phyloP scores from a whole-genome alignment of 2,329 filamentous ascomycete genomes.

The Leptographium galeiforme region DNA sequence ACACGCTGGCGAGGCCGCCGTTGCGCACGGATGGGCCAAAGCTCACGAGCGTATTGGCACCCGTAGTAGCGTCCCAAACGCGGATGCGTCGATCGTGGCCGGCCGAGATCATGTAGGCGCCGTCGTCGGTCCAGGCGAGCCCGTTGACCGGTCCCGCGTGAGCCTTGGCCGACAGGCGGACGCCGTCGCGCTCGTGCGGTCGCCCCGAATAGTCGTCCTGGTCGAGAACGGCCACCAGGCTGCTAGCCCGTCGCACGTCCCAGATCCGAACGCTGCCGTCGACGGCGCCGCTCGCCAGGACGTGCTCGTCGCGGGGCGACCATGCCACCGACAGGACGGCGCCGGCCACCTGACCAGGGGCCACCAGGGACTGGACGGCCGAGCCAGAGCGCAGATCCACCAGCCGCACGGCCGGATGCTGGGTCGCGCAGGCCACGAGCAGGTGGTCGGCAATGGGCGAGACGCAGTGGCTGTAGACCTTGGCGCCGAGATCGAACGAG shows the following conservation, averaged over 20 bases:
- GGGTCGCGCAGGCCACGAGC: constrained; percentile 77
- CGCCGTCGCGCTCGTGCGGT: constrained; percentile 16
- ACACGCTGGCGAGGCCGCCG: constrained; percentile 44
- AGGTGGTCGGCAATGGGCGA: constrained; percentile 61
- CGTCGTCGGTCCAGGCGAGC: constrained; percentile 71
- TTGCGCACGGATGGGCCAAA: constrained; percentile 79
- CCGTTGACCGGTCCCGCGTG: constrained; percentile 77
- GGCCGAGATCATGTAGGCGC: constrained; percentile 60
- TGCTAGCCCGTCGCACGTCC: constrained; percentile 71
- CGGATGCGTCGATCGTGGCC: constrained; percentile 76
- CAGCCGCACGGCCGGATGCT: constrained; percentile 70
- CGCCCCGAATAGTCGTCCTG: constrained; percentile 71
- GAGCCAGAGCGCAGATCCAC: constrained; percentile 77
- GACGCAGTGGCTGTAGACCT: constrained; percentile 64
- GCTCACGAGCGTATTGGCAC: constrained; percentile 75
- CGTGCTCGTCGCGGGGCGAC: constrained; percentile 68
- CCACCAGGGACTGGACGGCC: constrained; percentile 56
- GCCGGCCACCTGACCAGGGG: constrained; percentile 41
- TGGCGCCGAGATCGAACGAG: constrained; percentile 53
- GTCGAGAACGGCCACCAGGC: constrained; percentile 64
- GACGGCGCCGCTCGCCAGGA: constrained; percentile 71
- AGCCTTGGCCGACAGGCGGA: constrained; percentile 45
- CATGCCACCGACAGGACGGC: constrained; percentile 60
- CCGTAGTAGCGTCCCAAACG: constrained; percentile 71
- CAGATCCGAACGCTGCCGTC: constrained; percentile 77